Conservation (phyloP, 2,329 filamentous ascomycete species). For the Xylogone sp. region DNA sequence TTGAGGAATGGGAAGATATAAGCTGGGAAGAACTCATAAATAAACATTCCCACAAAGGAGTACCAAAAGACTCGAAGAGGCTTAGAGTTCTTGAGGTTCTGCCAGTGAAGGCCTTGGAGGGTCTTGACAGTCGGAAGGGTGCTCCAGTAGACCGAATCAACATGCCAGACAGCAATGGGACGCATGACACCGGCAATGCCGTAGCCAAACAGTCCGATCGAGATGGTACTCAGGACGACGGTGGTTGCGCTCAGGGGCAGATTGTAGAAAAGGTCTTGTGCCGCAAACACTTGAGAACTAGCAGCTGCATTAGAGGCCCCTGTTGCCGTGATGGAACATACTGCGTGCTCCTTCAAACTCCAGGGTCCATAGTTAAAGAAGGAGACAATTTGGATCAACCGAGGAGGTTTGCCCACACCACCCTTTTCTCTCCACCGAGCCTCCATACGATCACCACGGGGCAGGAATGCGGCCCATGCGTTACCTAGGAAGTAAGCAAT, state of each 20-base stretch:
- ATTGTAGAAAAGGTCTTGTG: conserved; percentile 43
- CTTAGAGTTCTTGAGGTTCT: conserved; percentile 33
- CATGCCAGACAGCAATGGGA: conserved; percentile 41
- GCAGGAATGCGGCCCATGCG: conserved; percentile 41
- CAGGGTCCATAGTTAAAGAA: conserved; percentile 50
- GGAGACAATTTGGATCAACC: conserved; percentile 34
- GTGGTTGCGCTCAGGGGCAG: conserved; percentile 33
- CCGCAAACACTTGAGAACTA: conserved; percentile 38
- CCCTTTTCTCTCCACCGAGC: conserved; percentile 41
- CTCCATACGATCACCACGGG: conserved; percentile 48
- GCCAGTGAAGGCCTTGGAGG: conserved; percentile 35
- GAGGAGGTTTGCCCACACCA: conserved; percentile 37
- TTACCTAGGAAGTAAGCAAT: conserved; percentile 54
- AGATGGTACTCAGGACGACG: conserved; percentile 41
- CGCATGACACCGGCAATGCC: conserved; percentile 45
- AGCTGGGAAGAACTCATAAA: conserved; percentile 46
- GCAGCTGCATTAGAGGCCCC: conserved; percentile 46
- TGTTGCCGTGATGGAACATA: conserved; percentile 50
- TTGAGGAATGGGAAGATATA: conserved; percentile 42
- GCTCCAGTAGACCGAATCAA: conserved; percentile 44
- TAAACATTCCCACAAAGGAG: conserved; percentile 36
- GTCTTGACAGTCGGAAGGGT: conserved; percentile 34
- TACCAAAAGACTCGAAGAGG: conserved; percentile 38
- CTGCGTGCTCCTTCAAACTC: conserved; percentile 52
- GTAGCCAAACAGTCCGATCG: conserved; percentile 46